phyloP scores from a whole-genome alignment of 2,329 filamentous ascomycete species.

The Penicillium thymicola region DNA sequence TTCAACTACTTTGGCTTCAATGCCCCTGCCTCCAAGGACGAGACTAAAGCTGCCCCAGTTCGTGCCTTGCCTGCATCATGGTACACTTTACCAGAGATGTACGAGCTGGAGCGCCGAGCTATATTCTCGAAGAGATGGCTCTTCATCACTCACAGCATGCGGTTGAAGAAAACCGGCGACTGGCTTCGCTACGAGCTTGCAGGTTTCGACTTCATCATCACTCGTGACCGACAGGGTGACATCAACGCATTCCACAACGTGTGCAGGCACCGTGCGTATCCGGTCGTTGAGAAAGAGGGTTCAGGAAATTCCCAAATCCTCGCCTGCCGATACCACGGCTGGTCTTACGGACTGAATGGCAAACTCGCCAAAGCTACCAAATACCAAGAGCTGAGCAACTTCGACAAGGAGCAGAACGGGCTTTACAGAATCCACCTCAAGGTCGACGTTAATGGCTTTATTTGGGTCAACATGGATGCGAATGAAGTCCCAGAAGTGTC shows the following conservation, averaged over 20 bases:
- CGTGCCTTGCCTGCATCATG: slow-evolving; percentile 23
- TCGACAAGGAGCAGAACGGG: slow-evolving; percentile 21
- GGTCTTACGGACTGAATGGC: slow-evolving; percentile 25
- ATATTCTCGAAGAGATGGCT: slow-evolving; percentile 24
- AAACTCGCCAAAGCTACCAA: slow-evolving; percentile 23
- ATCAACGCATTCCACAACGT: slow-evolving; percentile 25
- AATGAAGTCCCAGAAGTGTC: slow-evolving; percentile 20
- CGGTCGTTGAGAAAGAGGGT: slow-evolving; percentile 21
- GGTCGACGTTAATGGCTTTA: slow-evolving; percentile 22
- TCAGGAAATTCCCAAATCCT: slow-evolving; percentile 22
- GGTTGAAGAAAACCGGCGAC: slow-evolving; percentile 19
- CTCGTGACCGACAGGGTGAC: slow-evolving; percentile 17
- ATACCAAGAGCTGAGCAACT: slow-evolving; percentile 15
- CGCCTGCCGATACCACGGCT: slow-evolving; percentile 23
- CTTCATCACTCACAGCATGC: slow-evolving; percentile 23
- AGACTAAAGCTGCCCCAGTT: slow-evolving; percentile 11
- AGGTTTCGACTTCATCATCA: slow-evolving; percentile 23
- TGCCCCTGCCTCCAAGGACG: slow-evolving; percentile 8
- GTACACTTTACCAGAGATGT: slow-evolving; percentile 25
- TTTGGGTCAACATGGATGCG: slow-evolving; percentile 25
- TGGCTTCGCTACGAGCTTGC: slow-evolving; percentile 24
- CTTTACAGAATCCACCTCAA: slow-evolving; percentile 22
- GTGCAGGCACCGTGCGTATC: slow-evolving; percentile 23
- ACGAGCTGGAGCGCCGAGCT: slow-evolving; percentile 22
- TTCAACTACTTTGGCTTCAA: slow-evolving; percentile 23